Base-by-base conservation (phyloP, 2,329 filamentous ascomycete genomes). In the Chalara sp. region DNA sequence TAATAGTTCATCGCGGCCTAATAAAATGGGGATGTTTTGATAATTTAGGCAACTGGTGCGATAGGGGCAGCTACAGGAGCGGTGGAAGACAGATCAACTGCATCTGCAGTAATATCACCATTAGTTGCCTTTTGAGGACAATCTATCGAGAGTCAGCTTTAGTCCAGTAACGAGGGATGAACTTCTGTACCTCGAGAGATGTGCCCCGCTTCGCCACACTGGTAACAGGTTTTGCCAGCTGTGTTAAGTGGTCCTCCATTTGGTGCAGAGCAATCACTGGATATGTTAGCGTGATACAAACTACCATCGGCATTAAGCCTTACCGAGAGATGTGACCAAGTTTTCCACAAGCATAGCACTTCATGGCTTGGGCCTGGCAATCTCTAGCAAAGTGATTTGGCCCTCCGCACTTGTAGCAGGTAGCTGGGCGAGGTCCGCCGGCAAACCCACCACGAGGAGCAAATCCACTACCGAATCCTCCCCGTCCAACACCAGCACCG, bases 341-440 rank as follows among this genome's bases (percentile, higher is more conserved):
- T 71, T 87, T 88, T 63, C 85, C 85, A 63, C 84, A 88, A 60
- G 84, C 85, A 67, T 88, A 89, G 75, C 85, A 88, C 70, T 89
- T 88, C 83, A 87, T 86, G 57, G 84, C 83, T 67, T 87, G 84
- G 61, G 93, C 91, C 77, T 97, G 93, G 49, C 93, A 99, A 67
- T 99, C 93, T 59, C 93, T 87, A 58, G 93, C 93, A 68, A 95
- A 99, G 75, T 99, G 93, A 79, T 99, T 99, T 53, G 93, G 93
- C 33, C 92, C 83, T 61, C 83, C 83, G 68, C 83, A 87, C 73
- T 86, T 86, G 72, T 86, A 86, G 74, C 83, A 87, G 49, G 83
- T 86, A 35, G 83, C 80, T 53, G 81, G 80, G 56, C 82, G 81
- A 62, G 84, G 81, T 49, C 81, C 83, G 58, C 83, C 83, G 61